Percentiles rank a stretch among this genome's conserved stretches.
phyloP scores from a whole-genome alignment of 495 filamentous ascomycete species.

The Cudoniella acicularis region DNA sequence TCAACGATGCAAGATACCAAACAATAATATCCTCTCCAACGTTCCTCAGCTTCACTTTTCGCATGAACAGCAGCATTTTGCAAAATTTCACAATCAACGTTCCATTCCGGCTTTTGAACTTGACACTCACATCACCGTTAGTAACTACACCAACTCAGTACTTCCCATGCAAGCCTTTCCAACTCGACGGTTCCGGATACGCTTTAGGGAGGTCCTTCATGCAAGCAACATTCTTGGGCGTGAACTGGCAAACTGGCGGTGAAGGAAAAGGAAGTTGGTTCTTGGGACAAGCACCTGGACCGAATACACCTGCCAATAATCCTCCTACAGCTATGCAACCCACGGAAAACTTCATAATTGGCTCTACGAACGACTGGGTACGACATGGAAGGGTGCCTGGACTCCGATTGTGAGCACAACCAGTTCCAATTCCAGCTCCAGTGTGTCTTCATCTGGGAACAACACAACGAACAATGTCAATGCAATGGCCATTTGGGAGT shows the following conservation, averaged over 20 bases:
- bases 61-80: constrained; percentile 19
- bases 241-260: constrained; percentile 36
- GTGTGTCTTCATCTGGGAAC: too few relatives aligned
- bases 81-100: constrained; percentile 45
- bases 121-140: constrained; percentile 42
- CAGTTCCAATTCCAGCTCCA: background rate
- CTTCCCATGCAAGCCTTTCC: constrained; percentile 43
- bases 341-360: constrained; percentile 22
- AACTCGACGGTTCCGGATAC: constrained; percentile 32
- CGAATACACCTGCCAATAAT: constrained; percentile 25
- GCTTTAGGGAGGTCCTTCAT: constrained; percentile 42
- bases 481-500: too few relatives aligned
- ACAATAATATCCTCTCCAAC: constrained; percentile 34
- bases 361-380: constrained; percentile 31
- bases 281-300: constrained; percentile 49
- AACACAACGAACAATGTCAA: too few relatives aligned
- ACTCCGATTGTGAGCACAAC: constrained; percentile 3
- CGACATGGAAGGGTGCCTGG: constrained; percentile 38
- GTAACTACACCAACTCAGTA: constrained; percentile 40
- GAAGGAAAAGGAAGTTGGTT: constrained; percentile 37
- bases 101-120: constrained; percentile 43
- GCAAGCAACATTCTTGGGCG: constrained; percentile 53
- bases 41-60: constrained; percentile 43
- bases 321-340: constrained; percentile 19
- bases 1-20: constrained; percentile 26